Percentiles rank a stretch among this genome's conserved stretches.
Conservation (phyloP, 2,329 filamentous ascomycete genomes). For the Cercospora beticola region DNA sequence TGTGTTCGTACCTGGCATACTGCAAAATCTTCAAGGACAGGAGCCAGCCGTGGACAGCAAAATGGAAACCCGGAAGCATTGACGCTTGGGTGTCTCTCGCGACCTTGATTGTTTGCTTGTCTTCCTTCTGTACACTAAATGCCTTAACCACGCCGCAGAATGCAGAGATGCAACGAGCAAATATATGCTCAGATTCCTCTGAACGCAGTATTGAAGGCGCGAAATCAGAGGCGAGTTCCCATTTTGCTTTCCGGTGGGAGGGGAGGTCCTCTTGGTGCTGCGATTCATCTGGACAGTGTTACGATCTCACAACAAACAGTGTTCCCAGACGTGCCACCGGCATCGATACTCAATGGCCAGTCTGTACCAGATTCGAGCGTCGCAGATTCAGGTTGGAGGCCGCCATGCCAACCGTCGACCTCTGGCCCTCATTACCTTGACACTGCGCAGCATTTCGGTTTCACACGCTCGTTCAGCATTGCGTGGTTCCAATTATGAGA, state of each 20-base stretch:
- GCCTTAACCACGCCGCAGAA: too few species aligned
- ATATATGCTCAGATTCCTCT: too few species aligned
- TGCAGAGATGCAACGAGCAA: too few species aligned
- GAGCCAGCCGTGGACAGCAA: too few species aligned
- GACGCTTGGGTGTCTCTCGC: too few species aligned
- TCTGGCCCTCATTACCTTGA: not conserved
- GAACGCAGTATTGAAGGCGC: too few species aligned
- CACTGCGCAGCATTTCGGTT: not conserved
- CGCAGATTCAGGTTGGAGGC: not conserved
- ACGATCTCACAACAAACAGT: not conserved
- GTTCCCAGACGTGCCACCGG: not conserved
- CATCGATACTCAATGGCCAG: not conserved
- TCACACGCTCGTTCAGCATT: not conserved
- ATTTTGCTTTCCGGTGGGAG: too few species aligned
- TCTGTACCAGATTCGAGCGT: not conserved
- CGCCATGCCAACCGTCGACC: not conserved
- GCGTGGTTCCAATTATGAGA: not conserved
- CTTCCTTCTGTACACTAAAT: too few species aligned
- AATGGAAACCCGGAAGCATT: too few species aligned
- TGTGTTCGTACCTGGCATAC: not conserved
- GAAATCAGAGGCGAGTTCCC: too few species aligned
- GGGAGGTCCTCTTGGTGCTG: not conserved
- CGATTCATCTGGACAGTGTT: not conserved
- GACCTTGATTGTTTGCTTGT: too few species aligned
- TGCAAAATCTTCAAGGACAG: not conserved